Conservation (phyloP, 2,329 filamentous ascomycete species). For the Pestalotiopsis sp. region DNA sequence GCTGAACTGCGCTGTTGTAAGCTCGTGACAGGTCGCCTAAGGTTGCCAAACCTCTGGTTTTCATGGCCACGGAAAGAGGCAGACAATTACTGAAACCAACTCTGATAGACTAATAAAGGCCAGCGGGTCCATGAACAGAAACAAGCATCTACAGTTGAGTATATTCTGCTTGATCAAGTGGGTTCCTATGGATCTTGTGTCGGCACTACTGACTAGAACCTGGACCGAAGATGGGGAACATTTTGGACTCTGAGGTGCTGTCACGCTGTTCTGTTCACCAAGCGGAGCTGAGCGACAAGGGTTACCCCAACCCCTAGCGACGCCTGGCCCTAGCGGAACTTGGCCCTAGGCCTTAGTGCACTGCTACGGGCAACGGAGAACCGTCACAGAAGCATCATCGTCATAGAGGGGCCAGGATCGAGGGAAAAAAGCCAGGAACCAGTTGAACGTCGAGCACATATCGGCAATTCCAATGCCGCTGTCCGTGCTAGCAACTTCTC, state of each 20-base stretch:
- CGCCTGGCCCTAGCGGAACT: not conserved
- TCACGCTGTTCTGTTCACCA: not conserved
- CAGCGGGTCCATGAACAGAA: not conserved
- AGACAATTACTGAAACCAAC: not conserved
- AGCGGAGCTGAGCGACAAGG: not conserved
- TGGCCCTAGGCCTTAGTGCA: not conserved
- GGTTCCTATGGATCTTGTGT: not conserved
- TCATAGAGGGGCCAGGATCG: slow-evolving; percentile 4
- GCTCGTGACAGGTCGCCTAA: not conserved
- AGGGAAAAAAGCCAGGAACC: not conserved
- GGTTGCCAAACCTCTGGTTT: not conserved
- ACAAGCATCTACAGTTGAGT: not conserved
- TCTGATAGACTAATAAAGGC: not conserved
- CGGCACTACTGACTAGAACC: not conserved
- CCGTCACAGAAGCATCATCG: not conserved
- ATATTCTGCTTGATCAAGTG: not conserved
- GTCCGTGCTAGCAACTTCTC: not conserved
- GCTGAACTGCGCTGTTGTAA: not conserved
- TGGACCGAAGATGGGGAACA: not conserved
- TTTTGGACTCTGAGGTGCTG: not conserved
- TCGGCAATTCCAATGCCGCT: not conserved
- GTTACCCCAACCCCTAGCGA: not conserved
- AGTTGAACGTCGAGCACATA: not conserved
- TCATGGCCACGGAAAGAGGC: not conserved
- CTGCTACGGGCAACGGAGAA: not conserved